A percentile compares a stretch with the other conserved stretches of the same genome.
These are phyloP conservation scores for Xylariomycetidae sp. DNA, from an alignment of 2,329 filamentous ascomycete genomes.

Conservation along the genomic window DNA sequence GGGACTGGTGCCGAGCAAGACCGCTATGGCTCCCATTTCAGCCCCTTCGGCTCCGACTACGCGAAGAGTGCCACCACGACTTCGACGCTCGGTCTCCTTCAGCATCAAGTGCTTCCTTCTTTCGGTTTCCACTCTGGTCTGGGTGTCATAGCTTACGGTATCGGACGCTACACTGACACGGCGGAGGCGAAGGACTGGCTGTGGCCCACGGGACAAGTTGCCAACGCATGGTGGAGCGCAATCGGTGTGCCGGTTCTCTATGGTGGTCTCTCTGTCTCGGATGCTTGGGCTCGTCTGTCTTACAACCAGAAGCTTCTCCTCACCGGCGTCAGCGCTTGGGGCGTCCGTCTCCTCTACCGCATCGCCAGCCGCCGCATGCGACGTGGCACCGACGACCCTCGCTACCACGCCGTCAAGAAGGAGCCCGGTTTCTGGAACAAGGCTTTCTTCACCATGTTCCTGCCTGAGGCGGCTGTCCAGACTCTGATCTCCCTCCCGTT, in stretches of 20 bases:
- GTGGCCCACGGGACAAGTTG: conserved; percentile 48
- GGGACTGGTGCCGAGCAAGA: conserved; percentile 1
- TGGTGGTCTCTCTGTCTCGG: conserved; percentile 36
- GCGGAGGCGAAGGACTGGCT: conserved; percentile 56
- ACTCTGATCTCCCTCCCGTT: conserved; percentile 52
- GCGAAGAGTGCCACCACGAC: conserved; percentile 12
- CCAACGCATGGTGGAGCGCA: conserved; percentile 47
- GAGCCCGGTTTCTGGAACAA: conserved; percentile 52
- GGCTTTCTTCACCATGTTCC: conserved; percentile 46
- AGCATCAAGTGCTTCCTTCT: conserved; percentile 30
- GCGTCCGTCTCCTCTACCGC: conserved; percentile 48
- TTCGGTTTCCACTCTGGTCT: conserved; percentile 9
- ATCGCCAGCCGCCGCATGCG: conserved; percentile 41
- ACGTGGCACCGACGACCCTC: conserved; percentile 48
- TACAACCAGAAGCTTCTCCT: conserved; percentile 52
- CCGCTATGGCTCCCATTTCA: conserved; percentile 1
- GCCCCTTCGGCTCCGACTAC: no score
- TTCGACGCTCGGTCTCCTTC: conserved; percentile 41
- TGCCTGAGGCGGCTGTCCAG: conserved; percentile 52
- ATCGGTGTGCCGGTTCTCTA: conserved; percentile 44
- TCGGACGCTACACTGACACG: conserved; percentile 9
- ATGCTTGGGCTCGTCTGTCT: conserved; percentile 41
- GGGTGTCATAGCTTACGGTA: conserved; percentile 9
- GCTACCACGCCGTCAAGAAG: conserved; percentile 46
- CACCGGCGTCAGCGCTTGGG: conserved; percentile 52